Evolutionary conservation across 495 filamentous ascomycete species (phyloP), one percentile per base, ranked within the genome.

Genomic region (Penicillium canariense): DNA sequence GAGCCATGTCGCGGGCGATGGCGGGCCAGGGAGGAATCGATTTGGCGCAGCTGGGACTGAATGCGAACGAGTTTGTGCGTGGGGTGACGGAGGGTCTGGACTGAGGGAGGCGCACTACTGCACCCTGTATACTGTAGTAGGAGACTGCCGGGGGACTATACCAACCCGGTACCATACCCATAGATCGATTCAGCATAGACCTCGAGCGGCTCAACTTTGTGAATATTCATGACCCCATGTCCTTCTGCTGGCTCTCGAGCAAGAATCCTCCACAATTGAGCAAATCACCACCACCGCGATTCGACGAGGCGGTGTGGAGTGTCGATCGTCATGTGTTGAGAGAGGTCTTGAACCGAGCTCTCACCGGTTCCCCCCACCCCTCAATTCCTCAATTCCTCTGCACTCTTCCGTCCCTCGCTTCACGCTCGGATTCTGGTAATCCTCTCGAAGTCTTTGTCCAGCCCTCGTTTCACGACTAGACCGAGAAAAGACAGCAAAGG

Each of bases 1-100:
- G 74, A 50, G 77, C 76, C 39, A 77, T 82, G 65, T 77, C 78
- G 34, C 61, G 62, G 48, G 77, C 71, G 28, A 70, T 82, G 71
- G 70, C 69, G 17, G 74, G 73, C 2, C 66, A 74, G 14, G 68
- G 65, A 50, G 74, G 74, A 8, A 60, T 83, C 25, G 76, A 85
- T 69, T 48, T 84, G 53, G 70, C 62, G 7, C 67, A 71, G 57
- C 52, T 83, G 55, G 77, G 76, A 11, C 66, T 71, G 32, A 68
- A 49, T 63, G 75, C 71, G n/a, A 63, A 68, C 45, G 70, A 77
- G 14, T 77, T 74, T 65, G 75, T 78, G 27, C 69, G 75, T 36
- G 66, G 60, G 23, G 65, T 71, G 43, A 78, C 73, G 28, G 63
- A 66, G 25, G 75, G 68, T 34, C 63, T 78, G 63, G 76, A 73